These are phyloP conservation scores for Talaromyces liani DNA, from an alignment of 495 filamentous ascomycete species.

Conservation along the genomic window DNA sequence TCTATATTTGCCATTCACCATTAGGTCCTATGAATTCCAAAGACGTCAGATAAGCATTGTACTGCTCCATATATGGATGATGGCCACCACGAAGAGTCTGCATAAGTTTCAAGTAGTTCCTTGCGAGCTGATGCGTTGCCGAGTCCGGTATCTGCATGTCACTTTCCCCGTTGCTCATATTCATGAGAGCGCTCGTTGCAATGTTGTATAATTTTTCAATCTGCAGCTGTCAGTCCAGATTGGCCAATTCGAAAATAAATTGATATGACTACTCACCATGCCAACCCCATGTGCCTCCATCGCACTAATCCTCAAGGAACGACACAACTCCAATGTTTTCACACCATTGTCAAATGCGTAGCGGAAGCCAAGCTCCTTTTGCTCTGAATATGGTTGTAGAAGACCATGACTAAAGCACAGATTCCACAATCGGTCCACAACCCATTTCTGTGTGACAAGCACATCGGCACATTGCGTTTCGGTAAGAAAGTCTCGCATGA, in stretches of 20 bases:
- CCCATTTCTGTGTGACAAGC: slow-evolving; percentile 70
- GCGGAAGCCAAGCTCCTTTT: slow-evolving; percentile 52
- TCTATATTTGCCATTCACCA: background rate
- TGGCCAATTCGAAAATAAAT: slow-evolving; percentile 10
- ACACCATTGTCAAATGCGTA: slow-evolving; percentile 66
- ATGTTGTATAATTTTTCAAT: slow-evolving; percentile 38
- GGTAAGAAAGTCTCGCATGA: slow-evolving; percentile 40
- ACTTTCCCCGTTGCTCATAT: background rate
- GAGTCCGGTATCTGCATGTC: slow-evolving; percentile 16
- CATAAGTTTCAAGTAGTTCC: slow-evolving; percentile 28
- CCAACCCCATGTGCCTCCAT: slow-evolving; percentile 71
- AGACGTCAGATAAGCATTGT: slow-evolving; percentile 23
- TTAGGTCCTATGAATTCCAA: background rate
- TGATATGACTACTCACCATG: slow-evolving; percentile 42
- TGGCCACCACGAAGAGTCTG: slow-evolving; percentile 32
- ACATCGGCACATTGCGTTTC: slow-evolving; percentile 66
- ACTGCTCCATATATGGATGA: slow-evolving; percentile 32
- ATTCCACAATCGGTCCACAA: slow-evolving; percentile 78
- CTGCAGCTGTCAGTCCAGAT: slow-evolving; percentile 10
- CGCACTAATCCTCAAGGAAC: slow-evolving; percentile 49
- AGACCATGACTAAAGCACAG: slow-evolving; percentile 49
- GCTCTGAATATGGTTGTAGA: slow-evolving; percentile 43
- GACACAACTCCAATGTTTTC: slow-evolving; percentile 57
- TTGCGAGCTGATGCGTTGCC: slow-evolving; percentile 13
- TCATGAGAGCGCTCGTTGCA: slow-evolving; percentile 25